Evolutionary conservation across 2,329 filamentous ascomycete species (phyloP).

Genomic region (Paraphaeosphaeria sporulosa): DNA sequence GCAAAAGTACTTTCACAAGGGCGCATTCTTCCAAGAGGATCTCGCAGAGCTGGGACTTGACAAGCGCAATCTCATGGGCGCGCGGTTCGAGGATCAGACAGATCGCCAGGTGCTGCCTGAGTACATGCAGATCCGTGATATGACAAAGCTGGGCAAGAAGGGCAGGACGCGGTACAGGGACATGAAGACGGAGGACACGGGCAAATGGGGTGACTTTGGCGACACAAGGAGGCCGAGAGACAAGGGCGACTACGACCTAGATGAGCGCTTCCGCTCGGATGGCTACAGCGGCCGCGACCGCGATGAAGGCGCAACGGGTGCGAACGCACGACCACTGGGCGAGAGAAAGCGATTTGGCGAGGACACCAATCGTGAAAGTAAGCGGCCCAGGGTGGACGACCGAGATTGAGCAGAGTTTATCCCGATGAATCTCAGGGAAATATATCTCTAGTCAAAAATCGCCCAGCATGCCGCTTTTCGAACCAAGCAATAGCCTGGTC

Average conservation of each 20-base stretch:
- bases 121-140: constrained; percentile 90
- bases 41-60: constrained; percentile 77
- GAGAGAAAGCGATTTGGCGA: constrained; percentile 61
- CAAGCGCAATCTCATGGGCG: constrained; percentile 85
- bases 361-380: constrained; percentile 51
- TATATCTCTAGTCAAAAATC: neutral
- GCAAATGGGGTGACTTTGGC: constrained; percentile 76
- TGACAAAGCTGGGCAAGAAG: constrained; percentile 92
- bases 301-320: constrained; percentile 65
- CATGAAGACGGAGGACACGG: constrained; percentile 88
- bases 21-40: constrained; percentile 92
- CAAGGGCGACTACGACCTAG: constrained; percentile 56
- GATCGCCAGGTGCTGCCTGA: constrained; percentile 86
- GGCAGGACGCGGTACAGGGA: constrained; percentile 91
- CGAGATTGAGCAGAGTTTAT: constrained; percentile 22
- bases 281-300: constrained; percentile 50
- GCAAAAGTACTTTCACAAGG: constrained; percentile 97
- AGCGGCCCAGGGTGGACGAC: constrained; percentile 53
- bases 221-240: constrained; percentile 54
- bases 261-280: constrained; percentile 75
- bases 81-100: constrained; percentile 81
- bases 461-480: neutral
- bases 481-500: neutral
- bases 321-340: constrained; percentile 75
- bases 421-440: neutral